phyloP scores from a whole-genome alignment of 2,329 filamentous ascomycete species.

The Corinectria fuckeliana region DNA sequence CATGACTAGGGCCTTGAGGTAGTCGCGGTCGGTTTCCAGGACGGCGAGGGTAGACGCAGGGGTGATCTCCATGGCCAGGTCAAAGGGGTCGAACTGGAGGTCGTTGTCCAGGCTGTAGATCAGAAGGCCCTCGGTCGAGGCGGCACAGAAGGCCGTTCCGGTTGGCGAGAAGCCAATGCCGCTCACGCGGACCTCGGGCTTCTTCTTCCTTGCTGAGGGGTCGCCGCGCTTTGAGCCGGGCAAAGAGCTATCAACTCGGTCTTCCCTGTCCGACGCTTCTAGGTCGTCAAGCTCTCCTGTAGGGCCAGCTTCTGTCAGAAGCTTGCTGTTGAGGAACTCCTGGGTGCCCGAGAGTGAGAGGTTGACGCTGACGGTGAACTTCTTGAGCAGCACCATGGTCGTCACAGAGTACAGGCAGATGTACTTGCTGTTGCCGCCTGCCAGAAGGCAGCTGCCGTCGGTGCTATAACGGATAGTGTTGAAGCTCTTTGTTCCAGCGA shows the following conservation, averaged over 20 bases:
- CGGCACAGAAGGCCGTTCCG: slow-evolving; percentile 90
- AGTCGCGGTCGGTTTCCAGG: slow-evolving; percentile 73
- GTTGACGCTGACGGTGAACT: slow-evolving; percentile 95
- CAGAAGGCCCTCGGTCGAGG: slow-evolving; percentile 90
- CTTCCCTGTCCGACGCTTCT: slow-evolving; percentile 87
- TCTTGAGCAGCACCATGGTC: slow-evolving; percentile 90
- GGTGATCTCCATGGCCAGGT: slow-evolving; percentile 93
- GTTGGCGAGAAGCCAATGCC: slow-evolving; percentile 88
- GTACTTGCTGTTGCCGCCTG: slow-evolving; percentile 96
- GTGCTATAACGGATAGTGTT: slow-evolving; percentile 88
- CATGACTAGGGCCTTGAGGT: slow-evolving; percentile 94
- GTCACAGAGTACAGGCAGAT: slow-evolving; percentile 97
- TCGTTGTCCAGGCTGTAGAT: slow-evolving; percentile 90
- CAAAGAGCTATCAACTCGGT: slow-evolving; percentile 77
- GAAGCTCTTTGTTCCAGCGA: slow-evolving; percentile 89
- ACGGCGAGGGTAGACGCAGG: slow-evolving; percentile 80
- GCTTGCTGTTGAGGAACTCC: slow-evolving; percentile 92
- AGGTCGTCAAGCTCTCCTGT: slow-evolving; percentile 83
- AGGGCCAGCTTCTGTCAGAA: slow-evolving; percentile 90
- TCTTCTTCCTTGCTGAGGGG: slow-evolving; percentile 75
- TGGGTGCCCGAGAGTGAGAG: slow-evolving; percentile 95
- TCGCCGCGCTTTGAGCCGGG: slow-evolving; percentile 89
- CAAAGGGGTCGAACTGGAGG: slow-evolving; percentile 92
- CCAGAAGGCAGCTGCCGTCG: slow-evolving; percentile 88
- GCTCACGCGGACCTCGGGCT: slow-evolving; percentile 84